Percentiles rank a stretch among this genome's conserved stretches.
These are phyloP conservation scores for Moesziomyces antarcticus DNA, from an alignment of 1,284 basidiomycete genomes.

Conservation along the genomic window DNA sequence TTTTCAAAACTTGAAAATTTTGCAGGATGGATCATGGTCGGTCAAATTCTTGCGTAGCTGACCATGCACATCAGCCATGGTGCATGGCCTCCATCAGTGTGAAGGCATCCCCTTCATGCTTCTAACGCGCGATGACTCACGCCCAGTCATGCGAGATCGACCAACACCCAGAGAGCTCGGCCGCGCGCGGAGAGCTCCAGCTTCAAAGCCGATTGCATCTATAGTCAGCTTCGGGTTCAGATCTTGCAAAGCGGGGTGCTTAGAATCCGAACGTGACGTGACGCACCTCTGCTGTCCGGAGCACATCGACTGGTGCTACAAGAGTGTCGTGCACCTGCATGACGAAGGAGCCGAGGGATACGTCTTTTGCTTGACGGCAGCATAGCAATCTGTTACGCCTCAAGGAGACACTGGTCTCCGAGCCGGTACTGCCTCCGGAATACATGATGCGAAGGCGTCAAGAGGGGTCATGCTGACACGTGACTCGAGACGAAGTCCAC, in stretches of 20 bases:
- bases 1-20: too few species aligned
- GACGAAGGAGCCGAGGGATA: constrained; percentile 15
- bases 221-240: too few species aligned
- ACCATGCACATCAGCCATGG: too few species aligned
- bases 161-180: background rate
- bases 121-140: too few species aligned
- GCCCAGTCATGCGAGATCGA: background rate
- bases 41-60: too few species aligned
- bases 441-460: background rate
- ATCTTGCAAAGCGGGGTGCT: background rate
- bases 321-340: constrained; percentile 21
- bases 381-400: constrained; percentile 1
- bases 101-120: too few species aligned
- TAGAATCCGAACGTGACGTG: too few species aligned
- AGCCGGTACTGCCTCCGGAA: constrained; percentile 2
- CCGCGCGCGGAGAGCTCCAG: background rate
- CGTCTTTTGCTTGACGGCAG: background rate
- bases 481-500: background rate
- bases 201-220: background rate
- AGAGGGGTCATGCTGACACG: too few species aligned
- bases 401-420: constrained; percentile 8
- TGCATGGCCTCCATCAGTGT: too few species aligned
- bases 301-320: constrained; percentile 8
- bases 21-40: too few species aligned
- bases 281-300: constrained; percentile 20